Evolutionary conservation across 805 yeast genomes (phyloP), one percentile per base, ranked within the genome.

Genomic region (Ogataea ramenticola): DNA sequence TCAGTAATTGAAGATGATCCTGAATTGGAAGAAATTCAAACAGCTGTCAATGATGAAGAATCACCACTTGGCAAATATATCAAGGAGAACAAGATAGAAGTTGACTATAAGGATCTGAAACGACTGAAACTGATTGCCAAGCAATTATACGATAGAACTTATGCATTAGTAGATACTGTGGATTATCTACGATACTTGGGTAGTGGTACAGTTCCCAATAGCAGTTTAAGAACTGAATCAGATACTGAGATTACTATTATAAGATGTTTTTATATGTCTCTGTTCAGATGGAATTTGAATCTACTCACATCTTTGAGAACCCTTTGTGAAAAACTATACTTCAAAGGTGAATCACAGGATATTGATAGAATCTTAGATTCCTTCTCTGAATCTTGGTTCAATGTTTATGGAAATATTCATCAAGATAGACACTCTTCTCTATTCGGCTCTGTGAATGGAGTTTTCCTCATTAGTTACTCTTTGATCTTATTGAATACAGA

Each of bases 341-440:
- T 88, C 53, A 78, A 79, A 55, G 96, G 91, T 7, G 96, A 88
- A 62, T 79, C 93, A 3, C 90, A 84, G 53, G 84, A 82, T 54
- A 79, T 87, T 42, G 93, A 86, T 61, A 72, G 86, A 40, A 74
- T 87, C 27, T 65, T 88, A 44, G 81, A 83, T 37, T 71, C 80
- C 3, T 81, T 86, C 55, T 75, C 93, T 17, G 67, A 68, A 42
- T 74, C 80, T 43, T 87, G 90, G 81, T 65, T 69, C 20, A 74
- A 60, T 65, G 77, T 67, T 64, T 74, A 70, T 19, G 64, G 53
- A 44, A 72, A 70, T 57, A 70, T 68, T 36, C 51, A 47, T 26
- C 54, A 53, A 41, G 40, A 40, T 6, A 50, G 40, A 33, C 36
- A 29, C n/a, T 17, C n/a, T 15, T 42, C 57, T 6, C 32, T 57